Conservation (phyloP, 345 rosid genomes). For the Euclidium syriacum region DNA sequence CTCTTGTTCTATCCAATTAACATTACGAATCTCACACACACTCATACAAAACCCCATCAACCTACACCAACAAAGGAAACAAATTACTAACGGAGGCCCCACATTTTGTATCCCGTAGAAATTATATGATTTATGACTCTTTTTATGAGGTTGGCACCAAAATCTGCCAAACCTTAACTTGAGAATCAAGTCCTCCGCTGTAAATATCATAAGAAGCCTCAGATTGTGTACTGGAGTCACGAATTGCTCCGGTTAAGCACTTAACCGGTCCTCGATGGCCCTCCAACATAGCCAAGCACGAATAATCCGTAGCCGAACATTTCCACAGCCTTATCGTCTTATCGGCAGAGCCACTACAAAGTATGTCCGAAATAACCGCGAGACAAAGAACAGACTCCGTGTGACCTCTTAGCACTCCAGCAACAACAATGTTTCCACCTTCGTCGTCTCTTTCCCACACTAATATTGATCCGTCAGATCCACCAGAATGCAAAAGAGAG, state of each 20-base stretch:
- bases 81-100: not conserved
- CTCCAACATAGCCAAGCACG: conserved; percentile 60
- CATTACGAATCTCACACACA: too few species aligned
- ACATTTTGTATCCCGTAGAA: not conserved
- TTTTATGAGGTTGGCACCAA: conserved; percentile 32
- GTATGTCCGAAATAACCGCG: conserved; percentile 46
- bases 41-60: not conserved
- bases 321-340: conserved; percentile 73
- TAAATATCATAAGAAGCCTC: conserved; percentile 45
- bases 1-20: too few species aligned
- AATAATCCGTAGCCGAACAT: conserved; percentile 34
- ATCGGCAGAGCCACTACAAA: conserved; percentile 89
- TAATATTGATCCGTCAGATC: conserved; percentile 59
- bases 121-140: not conserved
- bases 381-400: conserved; percentile 66
- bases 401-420: conserved; percentile 68
- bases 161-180: conserved; percentile 78
- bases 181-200: conserved; percentile 86
- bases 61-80: not conserved
- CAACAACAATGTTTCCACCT: conserved; percentile 39
- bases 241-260: conserved; percentile 63
- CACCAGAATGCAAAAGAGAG: conserved; percentile 61
- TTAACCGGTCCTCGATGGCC: conserved; percentile 90
- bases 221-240: conserved; percentile 30
- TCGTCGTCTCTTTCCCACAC: conserved; percentile 60